Evolutionary conservation across 495 filamentous ascomycete species (phyloP).

Genomic region (Penicillium bovifimosum): DNA sequence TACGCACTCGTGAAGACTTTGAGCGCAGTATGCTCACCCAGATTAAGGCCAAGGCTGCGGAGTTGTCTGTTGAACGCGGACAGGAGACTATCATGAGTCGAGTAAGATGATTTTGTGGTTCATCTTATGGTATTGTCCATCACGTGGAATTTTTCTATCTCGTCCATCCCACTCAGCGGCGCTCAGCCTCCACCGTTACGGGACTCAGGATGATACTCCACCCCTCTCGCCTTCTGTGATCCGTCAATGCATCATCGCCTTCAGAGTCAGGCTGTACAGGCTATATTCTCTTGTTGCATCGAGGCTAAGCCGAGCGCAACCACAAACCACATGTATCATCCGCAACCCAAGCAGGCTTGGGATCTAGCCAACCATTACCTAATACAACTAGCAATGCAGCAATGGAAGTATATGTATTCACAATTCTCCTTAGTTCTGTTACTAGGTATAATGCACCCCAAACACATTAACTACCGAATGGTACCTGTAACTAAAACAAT

Average conservation of each 20-base stretch:
- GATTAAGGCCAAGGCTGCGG: constrained; percentile 80
- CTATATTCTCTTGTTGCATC: background rate
- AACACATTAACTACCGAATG: too few species aligned
- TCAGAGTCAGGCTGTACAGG: too few species aligned
- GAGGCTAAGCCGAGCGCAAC: background rate
- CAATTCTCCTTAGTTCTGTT: background rate
- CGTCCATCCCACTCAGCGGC: background rate
- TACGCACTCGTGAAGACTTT: constrained; percentile 86
- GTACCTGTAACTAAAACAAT: background rate
- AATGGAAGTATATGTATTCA: background rate
- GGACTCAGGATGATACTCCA: background rate
- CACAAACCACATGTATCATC: background rate
- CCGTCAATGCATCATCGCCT: background rate
- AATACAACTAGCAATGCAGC: constrained; percentile 2
- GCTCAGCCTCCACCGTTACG: background rate
- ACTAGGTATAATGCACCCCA: too few species aligned
- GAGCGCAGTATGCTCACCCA: constrained; percentile 81
- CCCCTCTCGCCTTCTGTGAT: background rate
- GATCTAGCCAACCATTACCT: constrained; percentile 3
- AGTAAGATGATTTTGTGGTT: constrained; percentile 55
- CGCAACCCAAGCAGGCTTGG: constrained; percentile 25
- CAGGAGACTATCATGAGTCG: constrained; percentile 87
- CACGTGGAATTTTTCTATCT: too few species aligned
- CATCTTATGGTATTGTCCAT: too few species aligned
- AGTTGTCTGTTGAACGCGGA: constrained; percentile 71